Percentiles rank a stretch among this genome's conserved stretches.
Conservation (phyloP, 78 protist species). For the Anaeramoeba flamelloides region DNA sequence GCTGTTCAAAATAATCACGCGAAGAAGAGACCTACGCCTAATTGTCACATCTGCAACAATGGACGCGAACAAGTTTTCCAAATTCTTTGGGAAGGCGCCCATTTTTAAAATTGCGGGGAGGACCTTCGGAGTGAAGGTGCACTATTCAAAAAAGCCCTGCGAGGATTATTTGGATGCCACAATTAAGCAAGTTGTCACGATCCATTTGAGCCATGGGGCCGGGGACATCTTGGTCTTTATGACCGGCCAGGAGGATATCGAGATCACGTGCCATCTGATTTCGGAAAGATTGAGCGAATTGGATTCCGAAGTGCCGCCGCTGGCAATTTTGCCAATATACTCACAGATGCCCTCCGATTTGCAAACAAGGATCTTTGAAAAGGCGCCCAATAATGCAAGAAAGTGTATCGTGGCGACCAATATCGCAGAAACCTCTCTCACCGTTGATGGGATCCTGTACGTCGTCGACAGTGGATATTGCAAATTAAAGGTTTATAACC, state of each 20-base stretch:
- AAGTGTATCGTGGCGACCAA: conserved; percentile 50
- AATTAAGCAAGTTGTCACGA: conserved; percentile 51
- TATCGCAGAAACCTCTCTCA: conserved; percentile 87
- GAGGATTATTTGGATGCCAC: conserved; percentile 53
- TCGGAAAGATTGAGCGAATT: conserved; percentile 30
- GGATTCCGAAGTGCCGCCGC: conserved; percentile 24
- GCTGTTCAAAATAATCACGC: conserved; percentile 22
- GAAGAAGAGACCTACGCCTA: not conserved
- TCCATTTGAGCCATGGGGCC: conserved; percentile 35
- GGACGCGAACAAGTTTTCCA: conserved; percentile 80
- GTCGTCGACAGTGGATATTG: conserved; percentile 82
- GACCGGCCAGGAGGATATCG: conserved; percentile 98
- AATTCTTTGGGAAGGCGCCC: conserved; percentile 46
- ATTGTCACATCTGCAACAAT: conserved; percentile 92
- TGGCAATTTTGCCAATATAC: conserved; percentile 73
- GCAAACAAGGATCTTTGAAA: conserved; percentile 77
- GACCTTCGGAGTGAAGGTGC: conserved; percentile 74
- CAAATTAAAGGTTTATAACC: conserved; percentile 71
- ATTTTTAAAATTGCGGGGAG: conserved; percentile 58
- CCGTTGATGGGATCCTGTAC: conserved; percentile 75
- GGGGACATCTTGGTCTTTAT: conserved; percentile 97
- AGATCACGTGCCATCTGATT: conserved; percentile 50
- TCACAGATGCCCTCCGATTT: conserved; percentile 82
- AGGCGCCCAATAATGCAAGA: conserved; percentile 19
- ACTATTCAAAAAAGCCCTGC: not conserved